Conservation (phyloP, 148 eudicot species). For the Drosera capensis region DNA sequence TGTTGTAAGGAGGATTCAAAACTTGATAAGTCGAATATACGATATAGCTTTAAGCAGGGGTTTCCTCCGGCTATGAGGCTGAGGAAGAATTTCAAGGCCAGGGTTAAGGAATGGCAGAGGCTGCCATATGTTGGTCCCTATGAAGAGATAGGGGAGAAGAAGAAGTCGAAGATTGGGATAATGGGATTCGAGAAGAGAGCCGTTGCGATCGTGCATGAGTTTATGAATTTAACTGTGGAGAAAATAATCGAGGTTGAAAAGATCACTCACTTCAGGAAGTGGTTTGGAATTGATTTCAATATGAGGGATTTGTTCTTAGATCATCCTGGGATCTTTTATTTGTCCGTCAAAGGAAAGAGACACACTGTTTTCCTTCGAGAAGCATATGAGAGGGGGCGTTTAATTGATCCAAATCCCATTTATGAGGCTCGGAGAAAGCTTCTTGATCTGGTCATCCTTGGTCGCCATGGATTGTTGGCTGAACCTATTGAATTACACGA, state of each 20-base stretch:
- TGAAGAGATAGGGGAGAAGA: constrained; percentile 39
- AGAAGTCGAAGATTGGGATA: constrained; percentile 31
- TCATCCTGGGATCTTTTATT: constrained; percentile 91
- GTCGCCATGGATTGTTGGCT: constrained; percentile 41
- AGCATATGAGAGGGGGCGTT: constrained; percentile 74
- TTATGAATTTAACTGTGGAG: constrained; percentile 88
- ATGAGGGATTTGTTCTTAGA: constrained; percentile 85
- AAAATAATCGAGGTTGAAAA: constrained; percentile 94
- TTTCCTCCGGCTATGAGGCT: constrained; percentile 86
- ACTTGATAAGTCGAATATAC: constrained; percentile 48
- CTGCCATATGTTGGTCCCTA: constrained; percentile 64
- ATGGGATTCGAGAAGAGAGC: constrained; percentile 69
- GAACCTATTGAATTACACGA: constrained; percentile 7
- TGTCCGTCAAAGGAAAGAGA: constrained; percentile 77
- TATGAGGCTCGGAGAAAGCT: constrained; percentile 74
- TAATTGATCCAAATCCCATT: constrained; percentile 64
- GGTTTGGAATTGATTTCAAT: constrained; percentile 82
- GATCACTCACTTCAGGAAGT: constrained; percentile 83
- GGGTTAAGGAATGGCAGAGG: constrained; percentile 77
- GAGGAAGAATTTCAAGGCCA: constrained; percentile 50
- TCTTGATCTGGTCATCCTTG: constrained; percentile 59
- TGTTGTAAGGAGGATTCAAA: constrained; percentile 54
- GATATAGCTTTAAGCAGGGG: constrained; percentile 63
- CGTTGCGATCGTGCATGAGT: constrained; percentile 85
- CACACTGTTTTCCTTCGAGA: constrained; percentile 85